A percentile compares a stretch with the other conserved stretches of the same genome.
Conservation (phyloP, 1,284 basidiomycete genomes). For the Xerocomus amazonicus region DNA sequence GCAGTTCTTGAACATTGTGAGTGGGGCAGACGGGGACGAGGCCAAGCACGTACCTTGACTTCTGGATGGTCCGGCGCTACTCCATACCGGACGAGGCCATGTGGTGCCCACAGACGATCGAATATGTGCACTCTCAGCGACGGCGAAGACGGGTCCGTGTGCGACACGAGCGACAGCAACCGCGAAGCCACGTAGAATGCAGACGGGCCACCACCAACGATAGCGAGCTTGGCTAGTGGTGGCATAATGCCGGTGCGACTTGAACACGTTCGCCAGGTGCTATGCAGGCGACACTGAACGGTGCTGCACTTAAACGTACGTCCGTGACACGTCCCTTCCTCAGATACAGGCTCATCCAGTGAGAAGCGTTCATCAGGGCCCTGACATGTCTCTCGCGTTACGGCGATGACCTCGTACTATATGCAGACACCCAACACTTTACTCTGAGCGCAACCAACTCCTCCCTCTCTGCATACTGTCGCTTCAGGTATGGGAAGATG, state of each 20-base stretch:
- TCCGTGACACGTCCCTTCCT: conserved; percentile 3
- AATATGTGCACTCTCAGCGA: conserved; percentile 79
- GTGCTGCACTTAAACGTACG: conserved; percentile 48
- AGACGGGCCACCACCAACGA: conserved; percentile 89
- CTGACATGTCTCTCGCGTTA: conserved; percentile 73
- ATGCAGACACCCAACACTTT: conserved; percentile 56
- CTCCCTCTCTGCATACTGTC: conserved; percentile 74
- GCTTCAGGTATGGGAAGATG: conserved; percentile 63
- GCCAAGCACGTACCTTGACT: conserved; percentile 72
- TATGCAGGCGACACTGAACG: conserved; percentile 49
- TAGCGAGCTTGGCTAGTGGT: conserved; percentile 59
- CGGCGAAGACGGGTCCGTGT: conserved; percentile 35
- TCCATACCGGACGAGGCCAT: conserved; percentile 93
- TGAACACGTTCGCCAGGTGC: conserved; percentile 5
- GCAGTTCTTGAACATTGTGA: conserved; percentile 70
- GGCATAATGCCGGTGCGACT: conserved; percentile 14
- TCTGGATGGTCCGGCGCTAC: conserved; percentile 99
- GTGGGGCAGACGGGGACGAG: conserved; percentile 2
- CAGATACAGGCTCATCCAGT: conserved; percentile 17
- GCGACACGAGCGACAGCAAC: conserved; percentile 62
- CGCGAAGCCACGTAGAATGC: conserved; percentile 93
- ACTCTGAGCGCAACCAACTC: conserved; percentile 71
- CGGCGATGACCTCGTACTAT: conserved; percentile 71
- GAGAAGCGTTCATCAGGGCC: conserved; percentile 65
- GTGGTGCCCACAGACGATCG: conserved; percentile 91